These are phyloP conservation scores for Microdochium nivale DNA, from an alignment of 2,329 filamentous ascomycete genomes.

Conservation along the genomic window DNA sequence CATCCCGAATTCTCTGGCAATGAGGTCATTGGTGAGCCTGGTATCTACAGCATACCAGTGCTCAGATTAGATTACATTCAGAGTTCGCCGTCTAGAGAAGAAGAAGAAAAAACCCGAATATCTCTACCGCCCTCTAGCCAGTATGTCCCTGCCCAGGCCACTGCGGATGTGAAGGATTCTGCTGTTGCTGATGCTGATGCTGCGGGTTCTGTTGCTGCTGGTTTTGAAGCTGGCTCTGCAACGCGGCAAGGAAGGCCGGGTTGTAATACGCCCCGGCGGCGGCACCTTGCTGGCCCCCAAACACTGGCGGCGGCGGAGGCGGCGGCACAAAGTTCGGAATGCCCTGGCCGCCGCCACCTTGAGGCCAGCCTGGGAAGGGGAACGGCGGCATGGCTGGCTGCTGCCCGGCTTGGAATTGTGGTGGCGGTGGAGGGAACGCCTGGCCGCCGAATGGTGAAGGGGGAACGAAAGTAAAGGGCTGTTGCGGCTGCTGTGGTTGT, in stretches of 20 bases:
- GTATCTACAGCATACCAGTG: no score
- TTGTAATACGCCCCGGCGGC: constrained; percentile 43
- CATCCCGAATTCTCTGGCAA: no score
- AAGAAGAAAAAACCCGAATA: not conserved
- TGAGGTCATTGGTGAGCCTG: no score
- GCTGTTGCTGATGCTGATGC: constrained; percentile 16
- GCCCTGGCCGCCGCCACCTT: constrained; percentile 19
- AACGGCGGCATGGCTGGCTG: constrained; percentile 27
- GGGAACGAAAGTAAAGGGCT: constrained; percentile 12
- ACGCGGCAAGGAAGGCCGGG: constrained; percentile 45
- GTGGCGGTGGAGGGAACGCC: constrained; percentile 9
- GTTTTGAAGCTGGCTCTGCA: constrained; percentile 29
- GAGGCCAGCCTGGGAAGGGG: constrained; percentile 34
- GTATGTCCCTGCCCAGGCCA: constrained; percentile 1
- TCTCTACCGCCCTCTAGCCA: not conserved
- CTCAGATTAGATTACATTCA: no score
- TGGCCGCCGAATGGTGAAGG: constrained; percentile 25
- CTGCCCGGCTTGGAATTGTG: constrained; percentile 23
- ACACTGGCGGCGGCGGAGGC: constrained; percentile 34
- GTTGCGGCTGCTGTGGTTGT: constrained; percentile 14
- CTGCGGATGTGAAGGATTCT: constrained; percentile 6
- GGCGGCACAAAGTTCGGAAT: constrained; percentile 22
- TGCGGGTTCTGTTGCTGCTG: constrained; percentile 28
- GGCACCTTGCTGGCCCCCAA: constrained; percentile 22
- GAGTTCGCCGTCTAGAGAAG: no score